phyloP scores from a whole-genome alignment of 768 basidiomycete species.

The Russula olivacea region DNA sequence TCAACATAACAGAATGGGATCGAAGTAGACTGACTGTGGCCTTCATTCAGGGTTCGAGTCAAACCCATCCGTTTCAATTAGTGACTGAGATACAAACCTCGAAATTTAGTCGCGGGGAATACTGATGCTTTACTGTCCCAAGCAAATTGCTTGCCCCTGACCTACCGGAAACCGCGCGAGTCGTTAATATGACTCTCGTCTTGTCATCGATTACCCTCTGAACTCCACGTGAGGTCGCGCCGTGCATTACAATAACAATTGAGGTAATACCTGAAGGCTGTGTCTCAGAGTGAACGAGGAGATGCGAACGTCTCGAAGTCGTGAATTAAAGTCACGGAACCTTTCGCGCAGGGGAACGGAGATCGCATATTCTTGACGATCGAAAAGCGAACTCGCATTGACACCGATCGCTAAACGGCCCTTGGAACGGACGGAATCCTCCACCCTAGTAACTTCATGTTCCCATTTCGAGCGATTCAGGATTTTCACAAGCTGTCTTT shows the following conservation, averaged over 20 bases:
- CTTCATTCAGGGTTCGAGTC: constrained; percentile 15
- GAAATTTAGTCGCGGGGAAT: constrained; percentile 53
- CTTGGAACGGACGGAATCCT: constrained; percentile 40
- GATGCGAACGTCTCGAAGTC: constrained; percentile 34
- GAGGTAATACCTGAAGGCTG: constrained; percentile 36
- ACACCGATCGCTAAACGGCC: constrained; percentile 43
- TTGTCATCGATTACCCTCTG: constrained; percentile 47
- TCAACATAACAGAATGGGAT: constrained; percentile 16
- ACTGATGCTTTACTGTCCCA: constrained; percentile 72
- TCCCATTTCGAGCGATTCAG: constrained; percentile 39
- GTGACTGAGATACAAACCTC: constrained; percentile 30
- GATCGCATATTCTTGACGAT: constrained; percentile 26
- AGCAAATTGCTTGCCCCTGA: constrained; percentile 33
- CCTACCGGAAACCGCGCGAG: constrained; percentile 31
- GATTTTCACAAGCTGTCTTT: constrained; percentile 41
- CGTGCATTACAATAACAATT: neutral
- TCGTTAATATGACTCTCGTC: constrained; percentile 40
- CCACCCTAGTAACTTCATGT: constrained; percentile 35
- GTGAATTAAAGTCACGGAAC: constrained; percentile 27
- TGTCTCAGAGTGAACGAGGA: constrained; percentile 39
- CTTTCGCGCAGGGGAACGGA: neutral
- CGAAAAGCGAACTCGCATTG: constrained; percentile 46
- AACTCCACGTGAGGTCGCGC: constrained; percentile 15
- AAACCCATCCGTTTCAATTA: neutral
- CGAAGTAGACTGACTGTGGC: constrained; percentile 26